These are phyloP conservation scores for Caloboletus firmus DNA, from an alignment of 1,284 basidiomycete species.

Conservation along the genomic window DNA sequence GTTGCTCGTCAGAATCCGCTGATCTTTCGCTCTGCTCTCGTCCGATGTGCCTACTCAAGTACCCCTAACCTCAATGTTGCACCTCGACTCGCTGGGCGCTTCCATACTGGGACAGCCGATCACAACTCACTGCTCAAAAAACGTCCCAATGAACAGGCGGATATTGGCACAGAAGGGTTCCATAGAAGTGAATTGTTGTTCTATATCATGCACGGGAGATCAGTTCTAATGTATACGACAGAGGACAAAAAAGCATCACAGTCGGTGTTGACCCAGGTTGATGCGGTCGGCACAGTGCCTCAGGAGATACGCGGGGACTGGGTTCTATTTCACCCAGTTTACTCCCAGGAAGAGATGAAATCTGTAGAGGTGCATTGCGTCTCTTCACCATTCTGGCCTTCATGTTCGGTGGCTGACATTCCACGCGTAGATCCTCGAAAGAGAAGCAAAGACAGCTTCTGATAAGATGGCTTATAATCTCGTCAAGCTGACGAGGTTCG, in stretches of 20 bases:
- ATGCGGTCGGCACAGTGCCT: constrained; percentile 47
- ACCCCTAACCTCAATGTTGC: constrained; percentile 5
- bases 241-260: constrained; percentile 28
- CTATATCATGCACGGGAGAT: not conserved
- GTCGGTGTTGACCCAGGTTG: constrained; percentile 19
- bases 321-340: constrained; percentile 84
- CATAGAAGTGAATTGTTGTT: constrained; percentile 24
- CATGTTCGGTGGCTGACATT: not conserved
- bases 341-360: constrained; percentile 75
- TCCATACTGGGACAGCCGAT: constrained; percentile 29
- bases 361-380: constrained; percentile 58
- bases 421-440: constrained; percentile 62
- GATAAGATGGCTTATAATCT: constrained; percentile 74
- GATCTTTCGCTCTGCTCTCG: constrained; percentile 12
- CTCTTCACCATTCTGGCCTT: not conserved
- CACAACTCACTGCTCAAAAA: constrained; percentile 29
- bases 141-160: constrained; percentile 22
- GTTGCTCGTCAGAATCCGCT: constrained; percentile 10
- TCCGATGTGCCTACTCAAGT: not conserved
- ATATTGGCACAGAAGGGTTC: constrained; percentile 32
- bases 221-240: constrained; percentile 11
- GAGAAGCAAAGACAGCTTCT: constrained; percentile 60
- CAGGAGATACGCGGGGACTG: constrained; percentile 66
- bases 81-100: constrained; percentile 9
- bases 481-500: constrained; percentile 58